Conservation (phyloP, 73 alveolate species). For the Diophrys appendiculata region DNA sequence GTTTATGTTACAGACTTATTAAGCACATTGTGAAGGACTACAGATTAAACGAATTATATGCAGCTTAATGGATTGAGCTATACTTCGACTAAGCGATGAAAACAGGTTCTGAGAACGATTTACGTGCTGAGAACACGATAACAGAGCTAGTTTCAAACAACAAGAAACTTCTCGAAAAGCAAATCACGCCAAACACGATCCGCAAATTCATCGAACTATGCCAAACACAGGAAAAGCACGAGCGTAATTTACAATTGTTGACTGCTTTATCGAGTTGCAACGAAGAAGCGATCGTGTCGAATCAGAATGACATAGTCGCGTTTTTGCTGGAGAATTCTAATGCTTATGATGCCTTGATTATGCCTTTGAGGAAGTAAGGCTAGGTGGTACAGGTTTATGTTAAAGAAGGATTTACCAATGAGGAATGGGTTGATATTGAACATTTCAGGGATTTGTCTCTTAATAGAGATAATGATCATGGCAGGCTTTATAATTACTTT, state of each 20-base stretch:
- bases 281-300: conserved; percentile 45
- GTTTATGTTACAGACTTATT: conserved; percentile 38
- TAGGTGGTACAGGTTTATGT: background rate
- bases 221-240: conserved; percentile 41
- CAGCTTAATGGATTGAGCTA: conserved; percentile 67
- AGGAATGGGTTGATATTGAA: conserved; percentile 6
- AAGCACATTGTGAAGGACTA: conserved; percentile 59
- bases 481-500: conserved; percentile 54
- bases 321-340: conserved; percentile 2
- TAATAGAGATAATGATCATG: background rate
- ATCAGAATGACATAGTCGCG: conserved; percentile 49
- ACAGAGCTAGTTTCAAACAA: conserved; percentile 54
- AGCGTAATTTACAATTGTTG: conserved; percentile 36
- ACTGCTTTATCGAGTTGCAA: conserved; percentile 62
- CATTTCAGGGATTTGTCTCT: conserved; percentile 4
- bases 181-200: conserved; percentile 37
- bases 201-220: conserved; percentile 50
- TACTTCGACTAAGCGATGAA: conserved; percentile 60
- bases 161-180: conserved; percentile 46
- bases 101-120: conserved; percentile 28
- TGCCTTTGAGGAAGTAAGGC: conserved; percentile 7
- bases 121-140: conserved; percentile 54
- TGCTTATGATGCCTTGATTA: background rate
- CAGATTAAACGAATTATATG: conserved; percentile 62
- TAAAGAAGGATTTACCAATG: background rate